Conservation (phyloP, 371 early-diverging fungal genomes). For the Basidiobolus meristosporus region DNA sequence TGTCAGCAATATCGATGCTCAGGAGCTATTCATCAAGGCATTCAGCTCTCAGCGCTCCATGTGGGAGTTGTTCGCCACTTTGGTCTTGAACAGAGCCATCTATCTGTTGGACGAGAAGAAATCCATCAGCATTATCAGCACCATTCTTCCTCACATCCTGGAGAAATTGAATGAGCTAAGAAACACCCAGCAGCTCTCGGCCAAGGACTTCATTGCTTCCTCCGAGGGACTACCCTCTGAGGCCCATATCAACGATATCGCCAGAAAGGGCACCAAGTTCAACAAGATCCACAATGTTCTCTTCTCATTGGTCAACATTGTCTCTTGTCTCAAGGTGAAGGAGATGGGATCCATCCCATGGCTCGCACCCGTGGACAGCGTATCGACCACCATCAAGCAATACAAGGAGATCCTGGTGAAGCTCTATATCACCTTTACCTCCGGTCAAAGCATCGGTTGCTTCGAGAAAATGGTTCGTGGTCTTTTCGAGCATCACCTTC, state of each 20-base stretch:
- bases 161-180: no score
- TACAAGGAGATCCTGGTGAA: conserved; percentile 8
- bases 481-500: conserved; percentile 28
- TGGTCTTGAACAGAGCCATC: no score
- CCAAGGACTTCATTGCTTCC: no score
- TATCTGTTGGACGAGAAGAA: no score
- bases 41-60: no score
- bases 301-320: conserved; percentile 10
- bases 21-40: no score
- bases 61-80: no score
- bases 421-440: conserved; percentile 20
- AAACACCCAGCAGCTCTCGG: no score
- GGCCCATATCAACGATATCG: conserved; percentile 7
- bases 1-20: no score
- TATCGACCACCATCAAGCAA: not conserved
- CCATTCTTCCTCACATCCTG: no score
- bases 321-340: conserved; percentile 10
- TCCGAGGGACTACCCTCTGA: conserved; percentile 8
- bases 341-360: conserved; percentile 5
- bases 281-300: conserved; percentile 7
- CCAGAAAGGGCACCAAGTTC: conserved; percentile 8
- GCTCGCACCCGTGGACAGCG: conserved; percentile 4
- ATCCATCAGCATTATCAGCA: no score
- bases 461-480: conserved; percentile 27
- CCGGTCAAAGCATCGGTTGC: conserved; percentile 14